Evolutionary conservation across 768 basidiomycete genomes (phyloP).

Genomic region (Suillus americanus): DNA sequence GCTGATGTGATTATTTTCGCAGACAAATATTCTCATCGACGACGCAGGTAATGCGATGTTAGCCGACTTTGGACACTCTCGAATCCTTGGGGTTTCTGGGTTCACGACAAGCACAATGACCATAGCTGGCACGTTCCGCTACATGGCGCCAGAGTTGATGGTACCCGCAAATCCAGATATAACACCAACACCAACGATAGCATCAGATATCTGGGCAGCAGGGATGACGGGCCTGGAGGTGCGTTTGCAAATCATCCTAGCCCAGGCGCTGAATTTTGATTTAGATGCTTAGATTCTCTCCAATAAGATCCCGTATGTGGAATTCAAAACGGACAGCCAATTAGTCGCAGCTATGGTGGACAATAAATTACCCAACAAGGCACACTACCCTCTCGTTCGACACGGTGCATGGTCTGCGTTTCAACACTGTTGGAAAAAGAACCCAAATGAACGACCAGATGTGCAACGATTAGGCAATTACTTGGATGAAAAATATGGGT

Average conservation of each 20-base stretch:
- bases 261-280: neutral
- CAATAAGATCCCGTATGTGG: slow-evolving; percentile 19
- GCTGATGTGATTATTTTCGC: neutral
- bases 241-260: neutral
- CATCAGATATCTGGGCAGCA: slow-evolving; percentile 38
- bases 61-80: slow-evolving; percentile 36
- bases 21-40: slow-evolving; percentile 4
- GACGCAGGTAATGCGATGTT: neutral
- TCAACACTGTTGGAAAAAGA: neutral
- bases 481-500: neutral
- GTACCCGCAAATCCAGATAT: slow-evolving; percentile 13
- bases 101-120: slow-evolving; percentile 29
- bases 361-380: neutral
- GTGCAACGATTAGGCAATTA: neutral
- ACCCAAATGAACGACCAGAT: neutral
- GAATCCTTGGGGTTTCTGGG: slow-evolving; percentile 52
- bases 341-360: neutral
- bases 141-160: slow-evolving; percentile 56
- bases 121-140: slow-evolving; percentile 35
- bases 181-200: slow-evolving; percentile 20
- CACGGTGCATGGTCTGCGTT: neutral
- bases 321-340: slow-evolving; percentile 11
- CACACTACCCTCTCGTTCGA: neutral
- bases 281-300: slow-evolving; percentile 23
- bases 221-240: slow-evolving; percentile 38